A percentile compares a stretch with the other conserved stretches of the same genome.
These are phyloP conservation scores for Posidonia oceanica DNA, from an alignment of 116 monocot genomes.

Conservation along the genomic window DNA sequence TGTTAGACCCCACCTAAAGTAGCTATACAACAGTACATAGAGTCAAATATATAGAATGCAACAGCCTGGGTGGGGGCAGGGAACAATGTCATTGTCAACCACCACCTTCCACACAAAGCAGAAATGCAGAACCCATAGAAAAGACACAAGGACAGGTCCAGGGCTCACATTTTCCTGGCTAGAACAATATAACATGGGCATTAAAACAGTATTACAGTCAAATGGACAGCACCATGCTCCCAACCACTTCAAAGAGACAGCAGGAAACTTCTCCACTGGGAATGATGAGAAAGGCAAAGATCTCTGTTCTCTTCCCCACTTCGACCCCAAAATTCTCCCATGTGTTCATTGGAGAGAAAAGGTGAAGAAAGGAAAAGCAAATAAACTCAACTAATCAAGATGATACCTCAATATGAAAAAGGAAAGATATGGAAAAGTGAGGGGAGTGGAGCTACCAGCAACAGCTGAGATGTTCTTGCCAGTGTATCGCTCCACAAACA, in stretches of 20 bases:
- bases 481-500: conserved; percentile 69
- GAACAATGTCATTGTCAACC: conserved; percentile 6
- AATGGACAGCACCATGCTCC: neutral
- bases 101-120: conserved; percentile 2
- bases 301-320: neutral
- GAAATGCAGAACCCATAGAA: neutral
- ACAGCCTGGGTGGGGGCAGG: neutral
- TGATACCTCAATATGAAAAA: too few relatives aligned
- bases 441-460: conserved; percentile 27
- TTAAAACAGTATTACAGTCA: neutral
- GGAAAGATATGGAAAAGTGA: too few relatives aligned
- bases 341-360: neutral
- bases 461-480: conserved; percentile 61
- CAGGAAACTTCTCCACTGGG: neutral
- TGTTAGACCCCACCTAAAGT: neutral
- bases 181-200: neutral
- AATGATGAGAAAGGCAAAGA: conserved; percentile 2
- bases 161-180: neutral
- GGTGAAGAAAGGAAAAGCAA: neutral
- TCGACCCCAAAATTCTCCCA: neutral
- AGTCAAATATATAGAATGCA: neutral
- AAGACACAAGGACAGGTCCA: neutral
- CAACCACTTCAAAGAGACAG: neutral
- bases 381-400: neutral
- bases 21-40: neutral